phyloP scores from a whole-genome alignment of 306 rosid species.

The Inga oerstediana region DNA sequence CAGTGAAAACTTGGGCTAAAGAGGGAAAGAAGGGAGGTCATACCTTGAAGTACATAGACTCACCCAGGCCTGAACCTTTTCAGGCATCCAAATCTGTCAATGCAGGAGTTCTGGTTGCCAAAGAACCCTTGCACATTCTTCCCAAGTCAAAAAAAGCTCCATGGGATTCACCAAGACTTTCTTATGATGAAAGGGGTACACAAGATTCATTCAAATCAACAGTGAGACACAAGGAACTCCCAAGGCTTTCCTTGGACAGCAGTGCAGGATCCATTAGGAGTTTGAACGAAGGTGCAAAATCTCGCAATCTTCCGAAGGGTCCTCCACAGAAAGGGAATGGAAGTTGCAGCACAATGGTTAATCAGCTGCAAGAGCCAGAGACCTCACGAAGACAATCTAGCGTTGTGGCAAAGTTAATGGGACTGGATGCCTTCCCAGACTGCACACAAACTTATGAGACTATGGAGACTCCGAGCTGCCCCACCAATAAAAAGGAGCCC shows the following conservation, averaged over 20 bases:
- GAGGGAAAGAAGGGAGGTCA: conserved; percentile 46
- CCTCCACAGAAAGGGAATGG: conserved; percentile 40
- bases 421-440: conserved; percentile 66
- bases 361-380: conserved; percentile 58
- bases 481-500: conserved; percentile 39
- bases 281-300: conserved; percentile 48
- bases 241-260: conserved; percentile 93
- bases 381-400: conserved; percentile 56
- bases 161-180: conserved; percentile 63
- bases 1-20: conserved; percentile 56
- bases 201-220: conserved; percentile 57
- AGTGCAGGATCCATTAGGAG: conserved; percentile 51
- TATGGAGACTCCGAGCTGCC: conserved; percentile 28
- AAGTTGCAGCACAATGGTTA: conserved; percentile 28
- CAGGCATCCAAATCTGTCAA: conserved; percentile 41
- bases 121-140: conserved; percentile 50
- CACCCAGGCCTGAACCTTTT: conserved; percentile 68
- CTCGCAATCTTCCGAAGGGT: conserved; percentile 48
- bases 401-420: conserved; percentile 88
- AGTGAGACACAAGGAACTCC: conserved; percentile 67
- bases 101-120: conserved; percentile 36
- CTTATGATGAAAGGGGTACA: conserved; percentile 73
- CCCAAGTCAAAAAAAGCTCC: conserved; percentile 51
- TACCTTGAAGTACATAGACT: conserved; percentile 64
- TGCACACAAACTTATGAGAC: conserved; percentile 40